Conservation (phyloP, 2,329 filamentous ascomycete species). For the Ascochyta koolunga region DNA sequence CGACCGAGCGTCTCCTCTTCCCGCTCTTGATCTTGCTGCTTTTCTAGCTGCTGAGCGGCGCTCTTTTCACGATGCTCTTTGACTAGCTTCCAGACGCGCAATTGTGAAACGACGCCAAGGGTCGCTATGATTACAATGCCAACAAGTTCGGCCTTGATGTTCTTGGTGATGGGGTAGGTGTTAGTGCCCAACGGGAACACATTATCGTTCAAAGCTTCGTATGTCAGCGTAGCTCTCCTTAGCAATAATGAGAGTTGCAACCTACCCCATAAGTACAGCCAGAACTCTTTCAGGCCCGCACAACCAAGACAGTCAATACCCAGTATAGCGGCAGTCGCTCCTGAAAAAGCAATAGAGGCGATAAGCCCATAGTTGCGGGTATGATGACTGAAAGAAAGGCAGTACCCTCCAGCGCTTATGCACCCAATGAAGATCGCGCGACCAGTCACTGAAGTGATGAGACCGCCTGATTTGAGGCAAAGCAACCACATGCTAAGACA, state of each 20-base stretch:
- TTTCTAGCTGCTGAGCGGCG: constrained; percentile 54
- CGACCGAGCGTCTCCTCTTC: constrained; percentile 75
- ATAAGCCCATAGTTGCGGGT: constrained; percentile 83
- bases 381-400: constrained; percentile 72
- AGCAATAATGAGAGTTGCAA: constrained; percentile 3
- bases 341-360: constrained; percentile 75
- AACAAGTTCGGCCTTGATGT: constrained; percentile 84
- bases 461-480: constrained; percentile 74
- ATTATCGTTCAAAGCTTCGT: constrained; percentile 69
- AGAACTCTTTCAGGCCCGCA: constrained; percentile 95
- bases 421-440: constrained; percentile 77
- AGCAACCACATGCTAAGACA: constrained; percentile 91
- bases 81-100: constrained; percentile 84
- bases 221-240: constrained; percentile 20
- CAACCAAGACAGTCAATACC: constrained; percentile 90
- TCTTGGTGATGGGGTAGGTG: constrained; percentile 85
- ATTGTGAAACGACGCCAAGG: constrained; percentile 80
- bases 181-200: constrained; percentile 77
- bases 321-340: constrained; percentile 77
- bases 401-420: constrained; percentile 71
- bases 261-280: constrained; percentile 86
- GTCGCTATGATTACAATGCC: constrained; percentile 75
- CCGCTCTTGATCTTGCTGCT: constrained; percentile 64
- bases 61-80: constrained; percentile 58
- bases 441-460: constrained; percentile 66